Percentiles rank a stretch among this genome's conserved stretches.
Conservation (phyloP, 2,329 filamentous ascomycete genomes). For the Myriangium duriaei region DNA sequence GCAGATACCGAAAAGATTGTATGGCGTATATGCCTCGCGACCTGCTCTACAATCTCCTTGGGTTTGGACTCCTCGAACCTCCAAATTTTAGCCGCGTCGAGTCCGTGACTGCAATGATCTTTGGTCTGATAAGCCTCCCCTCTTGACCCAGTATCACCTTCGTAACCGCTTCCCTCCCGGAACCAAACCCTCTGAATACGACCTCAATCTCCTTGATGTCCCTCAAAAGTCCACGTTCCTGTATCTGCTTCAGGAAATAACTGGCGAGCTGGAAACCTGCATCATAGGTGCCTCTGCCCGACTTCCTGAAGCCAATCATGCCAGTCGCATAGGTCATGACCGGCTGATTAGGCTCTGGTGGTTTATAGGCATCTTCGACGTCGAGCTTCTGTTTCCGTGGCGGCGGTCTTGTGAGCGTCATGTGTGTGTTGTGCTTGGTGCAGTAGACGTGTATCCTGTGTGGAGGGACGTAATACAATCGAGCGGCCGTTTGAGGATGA, state of each 20-base stretch:
- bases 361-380: constrained; percentile 37
- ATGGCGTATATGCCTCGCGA: too few species aligned
- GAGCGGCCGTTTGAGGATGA: background rate
- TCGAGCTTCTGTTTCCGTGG: constrained; percentile 35
- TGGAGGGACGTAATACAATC: constrained; percentile 26
- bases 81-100: constrained; percentile 89
- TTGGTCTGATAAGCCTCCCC: constrained; percentile 59
- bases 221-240: constrained; percentile 65
- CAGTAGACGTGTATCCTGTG: constrained; percentile 81
- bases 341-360: constrained; percentile 6
- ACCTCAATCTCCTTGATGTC: constrained; percentile 71
- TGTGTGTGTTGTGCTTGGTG: constrained; percentile 88
- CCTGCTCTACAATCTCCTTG: constrained; percentile 75
- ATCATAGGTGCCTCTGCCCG: constrained; percentile 70
- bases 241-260: constrained; percentile 71
- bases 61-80: constrained; percentile 73
- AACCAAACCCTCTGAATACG: constrained; percentile 71
- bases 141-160: constrained; percentile 84
- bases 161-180: constrained; percentile 73
- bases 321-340: constrained; percentile 72
- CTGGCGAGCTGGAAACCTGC: constrained; percentile 81
- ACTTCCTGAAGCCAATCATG: constrained; percentile 84
- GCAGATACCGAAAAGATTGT: too few species aligned
- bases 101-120: constrained; percentile 67
- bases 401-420: constrained; percentile 69